Evolutionary conservation across 2,329 filamentous ascomycete species (phyloP).

Genomic region (Arachnomyces sp.): DNA sequence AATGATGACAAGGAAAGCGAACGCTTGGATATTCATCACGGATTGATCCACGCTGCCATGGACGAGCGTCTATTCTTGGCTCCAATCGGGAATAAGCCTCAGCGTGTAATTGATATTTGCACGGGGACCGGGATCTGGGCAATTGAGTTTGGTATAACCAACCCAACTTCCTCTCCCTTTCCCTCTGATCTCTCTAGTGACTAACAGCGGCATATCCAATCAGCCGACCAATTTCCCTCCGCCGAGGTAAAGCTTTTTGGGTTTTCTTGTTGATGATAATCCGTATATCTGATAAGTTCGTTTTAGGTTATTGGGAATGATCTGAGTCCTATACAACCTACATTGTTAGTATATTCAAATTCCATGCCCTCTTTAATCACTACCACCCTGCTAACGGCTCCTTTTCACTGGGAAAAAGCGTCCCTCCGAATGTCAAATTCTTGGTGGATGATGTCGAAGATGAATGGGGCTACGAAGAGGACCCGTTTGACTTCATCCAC

Average conservation of each 20-base stretch:
- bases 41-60: conserved; percentile 9
- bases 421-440: conserved; percentile 51
- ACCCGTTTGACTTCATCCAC: conserved; percentile 56
- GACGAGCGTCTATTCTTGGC: conserved; percentile 13
- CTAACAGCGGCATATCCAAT: not conserved
- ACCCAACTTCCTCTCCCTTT: too few relatives aligned
- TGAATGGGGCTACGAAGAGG: conserved; percentile 47
- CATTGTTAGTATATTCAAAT: conserved; percentile 6
- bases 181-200: not conserved
- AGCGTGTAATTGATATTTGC: conserved; percentile 15
- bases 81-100: conserved; percentile 11
- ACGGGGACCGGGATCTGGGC: conserved; percentile 21
- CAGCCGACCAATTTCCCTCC: conserved; percentile 20
- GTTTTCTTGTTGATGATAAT: not conserved
- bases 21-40: conserved; percentile 16
- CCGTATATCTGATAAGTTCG: not conserved
- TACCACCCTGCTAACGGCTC: not conserved
- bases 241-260: conserved; percentile 13
- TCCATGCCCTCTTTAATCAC: not conserved
- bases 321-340: conserved; percentile 22
- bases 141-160: conserved; percentile 17
- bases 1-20: conserved; percentile 16
- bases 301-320: conserved; percentile 21
- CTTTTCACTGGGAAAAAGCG: conserved; percentile 13
- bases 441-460: conserved; percentile 53